phyloP scores from a whole-genome alignment of 2,329 filamentous ascomycete species.

The Penicillium sp. region DNA sequence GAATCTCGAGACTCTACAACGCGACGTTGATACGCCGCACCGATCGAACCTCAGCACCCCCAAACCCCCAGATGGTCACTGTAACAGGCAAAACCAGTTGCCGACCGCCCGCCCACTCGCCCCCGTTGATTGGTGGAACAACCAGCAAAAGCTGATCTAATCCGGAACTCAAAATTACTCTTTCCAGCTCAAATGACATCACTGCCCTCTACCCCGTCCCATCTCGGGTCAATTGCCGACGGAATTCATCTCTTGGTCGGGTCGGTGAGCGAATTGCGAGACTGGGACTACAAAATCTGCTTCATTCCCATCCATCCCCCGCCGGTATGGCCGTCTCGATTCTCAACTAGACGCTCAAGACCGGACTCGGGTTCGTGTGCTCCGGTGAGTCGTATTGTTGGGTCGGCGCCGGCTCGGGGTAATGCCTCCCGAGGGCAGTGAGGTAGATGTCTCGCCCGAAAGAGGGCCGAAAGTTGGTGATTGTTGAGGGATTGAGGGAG shows the following conservation, averaged over 20 bases:
- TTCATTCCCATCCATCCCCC: not conserved
- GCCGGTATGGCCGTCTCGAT: not conserved
- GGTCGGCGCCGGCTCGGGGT: constrained; percentile 9
- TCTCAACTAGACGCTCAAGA: not conserved
- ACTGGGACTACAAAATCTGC: constrained; percentile 1
- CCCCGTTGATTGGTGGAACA: constrained; percentile 17
- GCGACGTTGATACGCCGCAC: not conserved
- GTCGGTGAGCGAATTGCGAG: not conserved
- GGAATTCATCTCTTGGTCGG: constrained; percentile 13
- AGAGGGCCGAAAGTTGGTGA: not conserved
- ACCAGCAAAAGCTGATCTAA: constrained; percentile 5
- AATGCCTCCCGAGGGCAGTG: constrained; percentile 11
- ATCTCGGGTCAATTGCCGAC: constrained; percentile 23
- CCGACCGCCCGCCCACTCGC: constrained; percentile 13
- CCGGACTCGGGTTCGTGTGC: not conserved
- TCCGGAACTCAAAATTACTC: constrained; percentile 18
- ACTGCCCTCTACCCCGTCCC: not conserved
- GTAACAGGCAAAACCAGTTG: constrained; percentile 10
- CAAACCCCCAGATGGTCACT: not conserved
- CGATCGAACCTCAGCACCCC: no score
- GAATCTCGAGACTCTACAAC: not conserved
- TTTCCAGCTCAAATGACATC: constrained; percentile 12
- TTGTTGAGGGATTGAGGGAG: not conserved
- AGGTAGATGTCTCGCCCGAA: constrained; percentile 14
- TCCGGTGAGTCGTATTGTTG: not conserved